Conservation (phyloP, 2,329 filamentous ascomycete genomes). For the Colletotrichum sp. region DNA sequence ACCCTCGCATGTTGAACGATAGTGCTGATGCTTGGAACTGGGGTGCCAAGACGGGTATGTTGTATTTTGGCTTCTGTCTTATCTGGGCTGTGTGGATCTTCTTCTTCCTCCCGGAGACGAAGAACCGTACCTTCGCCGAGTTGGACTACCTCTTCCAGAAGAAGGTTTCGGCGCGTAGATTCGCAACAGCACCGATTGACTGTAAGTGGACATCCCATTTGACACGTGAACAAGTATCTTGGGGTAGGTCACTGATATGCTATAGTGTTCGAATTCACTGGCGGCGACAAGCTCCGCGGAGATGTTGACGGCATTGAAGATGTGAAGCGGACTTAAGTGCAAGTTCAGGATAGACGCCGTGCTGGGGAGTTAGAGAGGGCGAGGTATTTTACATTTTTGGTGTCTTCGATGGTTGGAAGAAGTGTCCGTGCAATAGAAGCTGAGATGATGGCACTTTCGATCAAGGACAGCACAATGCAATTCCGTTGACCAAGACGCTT, state of each 20-base stretch:
- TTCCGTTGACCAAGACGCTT: not conserved
- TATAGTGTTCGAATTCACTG: not conserved
- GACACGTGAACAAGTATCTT: not conserved
- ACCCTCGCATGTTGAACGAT: conserved; percentile 40
- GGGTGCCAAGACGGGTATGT: conserved; percentile 43
- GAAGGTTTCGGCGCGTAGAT: conserved; percentile 38
- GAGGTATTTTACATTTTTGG: not conserved
- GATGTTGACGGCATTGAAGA: not conserved
- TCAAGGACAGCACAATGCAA: not conserved
- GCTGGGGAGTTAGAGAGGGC: not conserved
- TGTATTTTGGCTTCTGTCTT: conserved; percentile 43
- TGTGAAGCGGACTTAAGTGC: not conserved
- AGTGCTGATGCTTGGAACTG: conserved; percentile 33
- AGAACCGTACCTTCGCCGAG: conserved; percentile 49
- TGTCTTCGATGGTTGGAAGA: not conserved
- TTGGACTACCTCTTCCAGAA: conserved; percentile 53
- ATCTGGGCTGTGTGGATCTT: conserved; percentile 46
- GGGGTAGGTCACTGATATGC: not conserved
- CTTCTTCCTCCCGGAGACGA: conserved; percentile 51
- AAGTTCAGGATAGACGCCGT: not conserved
- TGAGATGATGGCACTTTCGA: not conserved
- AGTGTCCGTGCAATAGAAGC: not conserved
- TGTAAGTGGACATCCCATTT: conserved; percentile 24
- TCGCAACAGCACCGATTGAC: conserved; percentile 29
- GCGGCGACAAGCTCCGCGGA: not conserved